Evolutionary conservation across 2,329 filamentous ascomycete genomes (phyloP), one percentile per base, ranked within the genome.

Genomic region (Neonectria hederae): DNA sequence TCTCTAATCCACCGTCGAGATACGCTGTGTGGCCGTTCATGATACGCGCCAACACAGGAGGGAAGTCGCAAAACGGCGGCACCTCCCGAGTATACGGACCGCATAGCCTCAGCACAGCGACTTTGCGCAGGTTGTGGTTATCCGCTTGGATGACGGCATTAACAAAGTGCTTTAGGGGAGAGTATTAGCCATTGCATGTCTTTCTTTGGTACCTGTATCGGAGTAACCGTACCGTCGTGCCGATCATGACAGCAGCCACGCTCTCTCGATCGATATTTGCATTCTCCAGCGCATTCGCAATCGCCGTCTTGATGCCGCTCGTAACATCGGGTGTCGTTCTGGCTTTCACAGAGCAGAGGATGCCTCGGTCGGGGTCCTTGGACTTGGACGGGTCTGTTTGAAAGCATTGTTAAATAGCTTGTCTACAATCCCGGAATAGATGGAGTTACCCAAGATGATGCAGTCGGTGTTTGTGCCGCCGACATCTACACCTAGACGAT

Each of bases 81-180:
- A 79, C 77, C 43, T 84, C 79, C 56, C 82, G 80, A 3, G 82
- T 80, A 63, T 84, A 87, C 0, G 83, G 82, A 0, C 84, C 83
- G 48, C 82, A 84, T 5, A 87, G 78, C 3, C 86, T 80, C 7
- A 88, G 69, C 2, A 87, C 84, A 2, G 84, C 86, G 4, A 87
- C 84, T 11, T 75, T 77, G 14, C 80, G 77, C 4, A 87, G 74
- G 1, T 82, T 78, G 1, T 77, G 68, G 9, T 76, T 75, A 63
- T 87, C 84, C 19, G 80, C 76, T 73, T 87, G 83, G 1, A 87
- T 77, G 3, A 87, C 82, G 24, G 85, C 85, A 65, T 87, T 88
- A 68, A 87, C 80, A 68, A 87, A 87, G 65, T 87, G 84, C 1
- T 28, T 28, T 28, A 9, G 8, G 28, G 2, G 28, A 9, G 4